phyloP scores from a whole-genome alignment of 768 basidiomycete genomes.

The Collybia sordida region DNA sequence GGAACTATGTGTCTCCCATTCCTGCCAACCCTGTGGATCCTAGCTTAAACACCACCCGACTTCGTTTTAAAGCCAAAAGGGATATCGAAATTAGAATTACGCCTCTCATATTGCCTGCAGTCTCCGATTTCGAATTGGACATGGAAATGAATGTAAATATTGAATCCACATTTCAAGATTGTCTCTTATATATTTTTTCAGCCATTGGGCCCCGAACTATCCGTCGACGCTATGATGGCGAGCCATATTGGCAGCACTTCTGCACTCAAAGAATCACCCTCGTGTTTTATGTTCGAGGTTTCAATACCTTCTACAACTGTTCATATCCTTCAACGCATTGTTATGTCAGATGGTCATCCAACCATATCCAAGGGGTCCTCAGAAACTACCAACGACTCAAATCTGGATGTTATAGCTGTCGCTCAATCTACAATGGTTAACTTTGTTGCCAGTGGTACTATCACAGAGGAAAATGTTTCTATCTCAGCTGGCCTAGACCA shows the following conservation, averaged over 20 bases:
- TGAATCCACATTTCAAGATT: neutral
- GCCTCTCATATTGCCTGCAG: constrained; percentile 50
- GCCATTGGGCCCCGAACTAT: constrained; percentile 34
- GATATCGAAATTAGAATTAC: constrained; percentile 47
- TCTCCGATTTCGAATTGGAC: constrained; percentile 47
- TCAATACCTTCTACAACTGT: constrained; percentile 37
- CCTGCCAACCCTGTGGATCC: constrained; percentile 7
- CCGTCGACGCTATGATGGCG: constrained; percentile 43
- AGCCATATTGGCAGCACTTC: constrained; percentile 33
- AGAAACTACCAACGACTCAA: constrained; percentile 18
- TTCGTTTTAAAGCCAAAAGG: constrained; percentile 39
- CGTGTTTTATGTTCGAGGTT: constrained; percentile 39
- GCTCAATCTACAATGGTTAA: constrained; percentile 19
- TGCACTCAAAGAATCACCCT: constrained; percentile 12
- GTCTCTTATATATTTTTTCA: constrained; percentile 10
- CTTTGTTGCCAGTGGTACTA: constrained; percentile 20
- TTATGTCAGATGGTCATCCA: constrained; percentile 31
- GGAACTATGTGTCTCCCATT: neutral
- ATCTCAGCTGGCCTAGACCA: constrained; percentile 20
- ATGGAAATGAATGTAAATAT: constrained; percentile 39
- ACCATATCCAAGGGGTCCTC: constrained; percentile 20
- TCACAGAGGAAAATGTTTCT: constrained; percentile 13
- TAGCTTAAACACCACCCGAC: constrained; percentile 30
- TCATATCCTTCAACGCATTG: constrained; percentile 48
- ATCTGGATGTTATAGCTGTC: constrained; percentile 30